These are phyloP conservation scores for Tremella mesenterica DNA, from an alignment of 768 basidiomycete species.

Conservation along the genomic window DNA sequence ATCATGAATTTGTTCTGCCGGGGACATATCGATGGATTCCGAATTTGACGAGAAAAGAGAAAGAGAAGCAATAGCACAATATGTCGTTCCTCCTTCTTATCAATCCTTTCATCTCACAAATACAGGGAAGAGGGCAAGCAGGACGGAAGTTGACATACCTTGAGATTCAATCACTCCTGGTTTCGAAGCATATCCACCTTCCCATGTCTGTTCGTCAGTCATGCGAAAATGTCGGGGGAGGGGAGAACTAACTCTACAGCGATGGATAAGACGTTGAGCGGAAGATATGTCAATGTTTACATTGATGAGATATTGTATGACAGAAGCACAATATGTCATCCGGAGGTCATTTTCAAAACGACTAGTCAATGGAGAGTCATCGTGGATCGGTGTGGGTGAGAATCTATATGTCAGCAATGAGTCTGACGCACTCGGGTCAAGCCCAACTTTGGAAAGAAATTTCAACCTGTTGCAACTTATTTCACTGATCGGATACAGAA, in stretches of 20 bases:
- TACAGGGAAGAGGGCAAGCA: background rate
- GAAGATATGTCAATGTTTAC: constrained; percentile 26
- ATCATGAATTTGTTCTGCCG: constrained; percentile 22
- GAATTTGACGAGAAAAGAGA: constrained; percentile 50
- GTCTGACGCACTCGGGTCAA: too few relatives aligned
- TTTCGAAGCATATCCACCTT: constrained; percentile 82
- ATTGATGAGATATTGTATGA: constrained; percentile 62
- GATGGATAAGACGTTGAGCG: background rate
- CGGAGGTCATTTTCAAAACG: constrained; percentile 61
- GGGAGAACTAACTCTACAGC: background rate
- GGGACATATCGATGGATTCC: constrained; percentile 20
- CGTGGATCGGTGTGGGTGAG: constrained; percentile 43
- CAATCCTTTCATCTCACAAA: too few relatives aligned
- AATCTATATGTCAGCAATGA: constrained; percentile 32
- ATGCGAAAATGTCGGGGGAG: background rate
- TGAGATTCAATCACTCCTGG: constrained; percentile 69
- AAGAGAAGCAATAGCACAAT: constrained; percentile 75
- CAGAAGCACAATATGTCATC: constrained; percentile 79
- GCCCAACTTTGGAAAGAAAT: too few relatives aligned
- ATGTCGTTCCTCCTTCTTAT: constrained; percentile 75
- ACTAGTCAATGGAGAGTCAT: constrained; percentile 3
- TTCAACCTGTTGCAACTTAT: too few relatives aligned
- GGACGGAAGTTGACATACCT: constrained; percentile 49
- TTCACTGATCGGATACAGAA: too few relatives aligned
- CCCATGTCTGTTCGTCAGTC: constrained; percentile 58